phyloP scores from a whole-genome alignment of 257 asterid genomes.

The Scutellaria barbata region DNA sequence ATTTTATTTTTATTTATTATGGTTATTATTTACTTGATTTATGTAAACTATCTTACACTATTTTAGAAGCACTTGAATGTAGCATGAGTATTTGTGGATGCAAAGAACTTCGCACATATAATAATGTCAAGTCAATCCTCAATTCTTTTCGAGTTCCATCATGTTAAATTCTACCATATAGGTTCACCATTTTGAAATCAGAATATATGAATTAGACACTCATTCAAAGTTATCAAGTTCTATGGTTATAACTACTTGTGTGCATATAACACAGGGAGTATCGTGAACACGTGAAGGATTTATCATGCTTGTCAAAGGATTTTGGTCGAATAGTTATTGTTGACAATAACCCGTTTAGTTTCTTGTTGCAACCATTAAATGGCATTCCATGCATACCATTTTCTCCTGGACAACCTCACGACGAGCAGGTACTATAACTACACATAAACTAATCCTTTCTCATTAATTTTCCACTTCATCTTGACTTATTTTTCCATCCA shows the following conservation, averaged over 20 bases:
- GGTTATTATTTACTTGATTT: not conserved
- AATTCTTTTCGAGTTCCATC: not conserved
- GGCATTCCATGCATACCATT: constrained; percentile 89
- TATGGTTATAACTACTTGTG: constrained; percentile 22
- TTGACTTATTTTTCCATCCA: constrained; percentile 25
- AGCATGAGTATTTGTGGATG: not conserved
- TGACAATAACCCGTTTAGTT: constrained; percentile 96
- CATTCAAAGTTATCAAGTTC: not conserved
- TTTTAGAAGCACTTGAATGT: not conserved
- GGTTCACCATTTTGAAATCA: not conserved
- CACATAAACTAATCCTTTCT: not conserved
- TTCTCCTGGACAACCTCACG: constrained; percentile 73
- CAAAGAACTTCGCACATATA: constrained; percentile 13
- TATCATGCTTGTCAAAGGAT: constrained; percentile 74
- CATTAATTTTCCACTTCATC: constrained; percentile 13
- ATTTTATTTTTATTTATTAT: not conserved
- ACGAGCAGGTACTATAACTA: constrained; percentile 63
- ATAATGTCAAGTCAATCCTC: not conserved
- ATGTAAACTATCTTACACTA: not conserved
- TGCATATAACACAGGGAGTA: constrained; percentile 74
- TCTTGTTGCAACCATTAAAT: constrained; percentile 87
- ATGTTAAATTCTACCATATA: not conserved
- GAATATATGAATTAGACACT: no score
- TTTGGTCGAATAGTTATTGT: constrained; percentile 76
- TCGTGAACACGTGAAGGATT: constrained; percentile 90